Base-by-base conservation (phyloP, 805 yeast genomes). In the Ogataea glucozyma region DNA sequence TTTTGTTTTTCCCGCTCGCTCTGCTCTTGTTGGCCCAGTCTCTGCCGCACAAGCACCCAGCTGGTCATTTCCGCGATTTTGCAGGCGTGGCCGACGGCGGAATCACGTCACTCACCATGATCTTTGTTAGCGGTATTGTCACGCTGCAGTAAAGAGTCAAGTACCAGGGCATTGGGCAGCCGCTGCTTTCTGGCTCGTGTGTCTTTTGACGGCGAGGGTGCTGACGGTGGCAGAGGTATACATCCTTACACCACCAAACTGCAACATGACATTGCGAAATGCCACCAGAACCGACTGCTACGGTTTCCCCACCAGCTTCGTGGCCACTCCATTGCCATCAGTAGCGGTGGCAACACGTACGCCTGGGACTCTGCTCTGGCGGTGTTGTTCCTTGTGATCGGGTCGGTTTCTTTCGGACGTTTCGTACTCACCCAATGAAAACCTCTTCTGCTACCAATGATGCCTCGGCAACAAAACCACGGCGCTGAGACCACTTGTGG, bases 301-400 rank as follows among this genome's bases (percentile, higher is more conserved):
- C 6, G 88, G 88, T 0, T 68, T 77, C 31, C 48, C 74, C 21
- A 60, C 75, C 11, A 62, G 77, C 26, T 65, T 81, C 4, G 67
- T 76, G 2, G 72, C 76, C 0, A 65, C 72, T 20, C 73, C 78
- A 0, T 57, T 80, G 3, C 52, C 81, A 12, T 65, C 79, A 36
- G 67, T 81, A n/a, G 82, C 13, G 88, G 88, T 26, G 88, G 88
- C 2, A 64, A 75, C 7, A 64, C 73, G 9, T 80, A 71, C 54
- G 58, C 66, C 0, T 84, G 89, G 89, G 52, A 70, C 51, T 73
- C 73, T 11, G 59, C 72, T 2, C 44, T 64, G 16, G 68, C 69
- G 12, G 71, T 77, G 10, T 40, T 63, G 6, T 60, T 73, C 61
- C 56, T 77, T 29, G 57, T 62, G 3, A 47, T 75, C 27, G 81